phyloP scores from a whole-genome alignment of 2,329 filamentous ascomycete species.

The Aphanocladium album region DNA sequence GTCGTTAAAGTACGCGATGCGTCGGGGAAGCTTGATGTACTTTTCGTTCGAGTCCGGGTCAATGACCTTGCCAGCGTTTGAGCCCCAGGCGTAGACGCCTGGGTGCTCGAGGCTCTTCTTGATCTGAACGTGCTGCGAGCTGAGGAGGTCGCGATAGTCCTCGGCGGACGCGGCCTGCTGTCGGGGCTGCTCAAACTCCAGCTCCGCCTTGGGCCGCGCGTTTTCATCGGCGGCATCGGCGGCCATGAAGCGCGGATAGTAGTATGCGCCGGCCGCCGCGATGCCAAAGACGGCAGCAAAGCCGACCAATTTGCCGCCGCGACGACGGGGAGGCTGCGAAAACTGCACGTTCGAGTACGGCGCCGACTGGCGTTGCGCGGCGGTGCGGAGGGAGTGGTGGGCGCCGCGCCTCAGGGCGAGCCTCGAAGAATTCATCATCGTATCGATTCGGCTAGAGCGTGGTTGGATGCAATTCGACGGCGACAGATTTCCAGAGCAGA shows the following conservation, averaged over 20 bases:
- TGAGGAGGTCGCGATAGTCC: slow-evolving; percentile 70
- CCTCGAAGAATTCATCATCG: not conserved
- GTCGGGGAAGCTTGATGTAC: slow-evolving; percentile 72
- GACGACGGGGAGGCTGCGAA: slow-evolving; percentile 17
- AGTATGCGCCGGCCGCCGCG: slow-evolving; percentile 34
- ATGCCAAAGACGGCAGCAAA: slow-evolving; percentile 32
- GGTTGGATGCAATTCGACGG: not conserved
- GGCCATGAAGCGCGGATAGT: slow-evolving; percentile 31
- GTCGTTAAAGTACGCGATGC: slow-evolving; percentile 78
- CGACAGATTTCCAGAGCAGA: not conserved
- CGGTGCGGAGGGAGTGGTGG: not conserved
- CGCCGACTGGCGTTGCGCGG: slow-evolving; percentile 1
- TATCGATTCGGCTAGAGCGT: not conserved
- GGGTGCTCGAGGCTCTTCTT: slow-evolving; percentile 77
- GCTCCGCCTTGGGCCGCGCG: slow-evolving; percentile 39
- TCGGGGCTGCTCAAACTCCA: slow-evolving; percentile 65
- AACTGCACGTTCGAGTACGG: slow-evolving; percentile 1
- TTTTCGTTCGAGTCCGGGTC: slow-evolving; percentile 75
- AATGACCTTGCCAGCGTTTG: slow-evolving; percentile 77
- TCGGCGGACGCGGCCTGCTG: slow-evolving; percentile 57
- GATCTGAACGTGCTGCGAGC: slow-evolving; percentile 82
- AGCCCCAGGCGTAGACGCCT: slow-evolving; percentile 91
- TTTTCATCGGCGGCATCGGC: slow-evolving; percentile 18
- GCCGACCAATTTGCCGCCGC: slow-evolving; percentile 26
- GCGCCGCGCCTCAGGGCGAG: not conserved